phyloP scores from a whole-genome alignment of 2,329 filamentous ascomycete species.

The Aureobasidium uvarum region DNA sequence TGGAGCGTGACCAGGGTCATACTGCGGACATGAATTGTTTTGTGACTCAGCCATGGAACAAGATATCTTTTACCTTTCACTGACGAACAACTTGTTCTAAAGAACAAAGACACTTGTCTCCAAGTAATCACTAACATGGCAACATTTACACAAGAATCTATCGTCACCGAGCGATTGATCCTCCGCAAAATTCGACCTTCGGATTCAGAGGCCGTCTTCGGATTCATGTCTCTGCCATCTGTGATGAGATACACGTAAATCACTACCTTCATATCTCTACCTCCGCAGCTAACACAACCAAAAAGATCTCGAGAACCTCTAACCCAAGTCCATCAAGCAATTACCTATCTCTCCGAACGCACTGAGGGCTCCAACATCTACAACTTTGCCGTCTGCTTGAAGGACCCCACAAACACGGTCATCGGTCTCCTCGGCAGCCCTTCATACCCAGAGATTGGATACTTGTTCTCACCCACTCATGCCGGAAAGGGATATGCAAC shows the following conservation, averaged over 20 bases:
- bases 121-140: background rate
- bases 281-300: background rate
- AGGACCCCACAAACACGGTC: slow-evolving; percentile 3
- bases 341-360: slow-evolving; percentile 12
- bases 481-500: slow-evolving; percentile 31
- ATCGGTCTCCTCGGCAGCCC: slow-evolving; percentile 30
- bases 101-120: background rate
- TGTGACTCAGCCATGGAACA: background rate
- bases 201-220: slow-evolving; percentile 7
- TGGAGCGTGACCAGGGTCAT: background rate
- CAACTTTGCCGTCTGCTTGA: slow-evolving; percentile 18
- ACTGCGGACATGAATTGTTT: background rate
- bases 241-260: slow-evolving; percentile 4
- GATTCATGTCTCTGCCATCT: background rate
- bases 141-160: background rate
- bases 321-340: slow-evolving; percentile 14
- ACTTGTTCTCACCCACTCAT: slow-evolving; percentile 28
- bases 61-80: background rate
- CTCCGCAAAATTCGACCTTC: slow-evolving; percentile 8
- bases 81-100: background rate
- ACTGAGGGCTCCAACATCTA: slow-evolving; percentile 6
- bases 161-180: slow-evolving; percentile 13
- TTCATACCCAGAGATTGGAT: slow-evolving; percentile 30
- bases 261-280: no score
- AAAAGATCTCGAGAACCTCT: background rate